Conservation (phyloP, 768 basidiomycete species). For the Infundibulicybe gibba region DNA sequence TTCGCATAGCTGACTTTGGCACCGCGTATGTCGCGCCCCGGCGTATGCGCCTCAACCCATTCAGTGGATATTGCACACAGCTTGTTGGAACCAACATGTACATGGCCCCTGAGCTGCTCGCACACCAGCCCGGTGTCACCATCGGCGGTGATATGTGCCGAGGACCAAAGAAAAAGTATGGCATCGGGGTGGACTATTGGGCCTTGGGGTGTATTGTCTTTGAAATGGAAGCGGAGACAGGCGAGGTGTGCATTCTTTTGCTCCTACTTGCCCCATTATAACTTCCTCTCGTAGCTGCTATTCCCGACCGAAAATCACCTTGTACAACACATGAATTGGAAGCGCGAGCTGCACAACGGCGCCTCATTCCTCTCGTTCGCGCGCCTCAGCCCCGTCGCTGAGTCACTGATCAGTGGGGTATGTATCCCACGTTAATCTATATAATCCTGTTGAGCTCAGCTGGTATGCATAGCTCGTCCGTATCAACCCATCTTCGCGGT, state of each 20-base stretch:
- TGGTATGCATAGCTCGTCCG: slow-evolving; percentile 13
- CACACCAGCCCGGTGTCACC: slow-evolving; percentile 13
- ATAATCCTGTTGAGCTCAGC: background rate
- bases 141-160: no score
- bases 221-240: slow-evolving; percentile 26
- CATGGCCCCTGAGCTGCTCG: slow-evolving; percentile 37
- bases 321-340: slow-evolving; percentile 16
- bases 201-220: slow-evolving; percentile 35
- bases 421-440: background rate
- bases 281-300: slow-evolving; percentile 21
- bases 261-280: background rate
- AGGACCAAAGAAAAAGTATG: slow-evolving; percentile 18
- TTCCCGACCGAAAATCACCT: slow-evolving; percentile 22
- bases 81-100: slow-evolving; percentile 30
- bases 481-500: slow-evolving; percentile 13
- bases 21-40: slow-evolving; percentile 19
- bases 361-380: slow-evolving; percentile 18
- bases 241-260: slow-evolving; percentile 14
- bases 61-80: slow-evolving; percentile 15
- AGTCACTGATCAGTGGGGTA: slow-evolving; percentile 28
- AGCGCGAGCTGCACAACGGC: slow-evolving; percentile 1
- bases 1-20: slow-evolving; percentile 40
- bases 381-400: slow-evolving; percentile 14
- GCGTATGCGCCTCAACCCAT: slow-evolving; percentile 9
- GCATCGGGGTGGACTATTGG: slow-evolving; percentile 36